phyloP scores from a whole-genome alignment of 352 stramenopile genomes.

The Phytophthora citrophthora region DNA sequence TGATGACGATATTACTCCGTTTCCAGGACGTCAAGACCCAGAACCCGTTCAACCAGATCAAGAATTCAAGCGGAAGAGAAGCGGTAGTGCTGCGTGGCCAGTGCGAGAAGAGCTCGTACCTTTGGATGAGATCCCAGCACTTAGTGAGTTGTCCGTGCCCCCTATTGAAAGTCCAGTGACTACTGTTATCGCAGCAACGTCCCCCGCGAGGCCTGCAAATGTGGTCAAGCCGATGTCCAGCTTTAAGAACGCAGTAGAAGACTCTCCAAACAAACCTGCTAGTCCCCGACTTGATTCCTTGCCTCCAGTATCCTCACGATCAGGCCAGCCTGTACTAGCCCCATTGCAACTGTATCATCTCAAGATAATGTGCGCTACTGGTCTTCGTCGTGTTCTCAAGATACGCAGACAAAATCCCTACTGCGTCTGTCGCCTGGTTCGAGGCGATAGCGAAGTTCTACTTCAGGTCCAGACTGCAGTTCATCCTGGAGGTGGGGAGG shows the following conservation, averaged over 20 bases:
- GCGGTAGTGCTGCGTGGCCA: constrained; percentile 18
- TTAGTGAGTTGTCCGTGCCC: background rate
- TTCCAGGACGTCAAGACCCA: constrained; percentile 18
- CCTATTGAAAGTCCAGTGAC: background rate
- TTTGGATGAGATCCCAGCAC: constrained; percentile 1
- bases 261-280: background rate
- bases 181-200: background rate
- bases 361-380: constrained; percentile 29
- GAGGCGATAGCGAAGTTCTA: constrained; percentile 23
- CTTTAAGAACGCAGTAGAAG: constrained; percentile 1
- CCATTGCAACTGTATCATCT: constrained; percentile 26
- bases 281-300: background rate
- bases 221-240: constrained; percentile 4
- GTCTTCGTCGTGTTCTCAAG: constrained; percentile 25
- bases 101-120: constrained; percentile 9
- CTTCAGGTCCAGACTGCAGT: constrained; percentile 30
- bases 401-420: constrained; percentile 30
- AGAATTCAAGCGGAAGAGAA: constrained; percentile 8
- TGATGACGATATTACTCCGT: constrained; percentile 21
- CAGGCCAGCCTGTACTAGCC: constrained; percentile 7
- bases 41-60: constrained; percentile 4
- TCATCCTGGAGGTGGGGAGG: constrained; percentile 28
- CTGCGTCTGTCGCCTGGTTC: constrained; percentile 34
- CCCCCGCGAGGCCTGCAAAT: background rate
- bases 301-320: constrained; percentile 19